A percentile compares a stretch with the other conserved stretches of the same genome.
Conservation (phyloP, 768 basidiomycete species). For the Boletus rex-veris region DNA sequence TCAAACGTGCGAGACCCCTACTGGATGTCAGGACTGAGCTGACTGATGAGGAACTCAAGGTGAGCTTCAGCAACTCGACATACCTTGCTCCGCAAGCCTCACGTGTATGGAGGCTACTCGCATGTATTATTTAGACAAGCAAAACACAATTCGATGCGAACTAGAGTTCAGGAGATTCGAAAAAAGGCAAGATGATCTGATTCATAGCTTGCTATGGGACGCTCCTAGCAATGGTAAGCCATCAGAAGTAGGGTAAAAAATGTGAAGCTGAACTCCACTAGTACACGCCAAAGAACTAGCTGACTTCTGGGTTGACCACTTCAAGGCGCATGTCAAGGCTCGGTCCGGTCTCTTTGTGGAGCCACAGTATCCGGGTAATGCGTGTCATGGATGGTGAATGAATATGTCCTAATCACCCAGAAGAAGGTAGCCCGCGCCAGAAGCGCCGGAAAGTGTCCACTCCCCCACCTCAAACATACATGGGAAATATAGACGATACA, state of each 20-base stretch:
- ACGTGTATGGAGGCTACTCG: conserved; percentile 48
- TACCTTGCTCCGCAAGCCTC: background rate
- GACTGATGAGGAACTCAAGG: conserved; percentile 80
- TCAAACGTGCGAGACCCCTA: conserved; percentile 51
- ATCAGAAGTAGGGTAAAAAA: background rate
- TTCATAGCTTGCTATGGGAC: conserved; percentile 66
- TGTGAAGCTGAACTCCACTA: conserved; percentile 25
- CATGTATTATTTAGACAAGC: conserved; percentile 62
- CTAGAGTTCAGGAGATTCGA: conserved; percentile 51
- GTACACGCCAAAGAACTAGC: conserved; percentile 65
- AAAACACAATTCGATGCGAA: conserved; percentile 50
- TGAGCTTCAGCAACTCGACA: conserved; percentile 18
- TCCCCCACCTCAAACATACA: background rate
- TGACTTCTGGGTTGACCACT: conserved; percentile 72
- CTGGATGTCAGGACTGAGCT: conserved; percentile 76
- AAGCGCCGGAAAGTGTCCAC: conserved; percentile 47
- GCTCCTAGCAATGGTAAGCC: conserved; percentile 60
- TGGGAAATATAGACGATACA: background rate
- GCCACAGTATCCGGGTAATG: conserved; percentile 11
- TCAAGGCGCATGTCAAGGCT: conserved; percentile 67
- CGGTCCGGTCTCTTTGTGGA: conserved; percentile 36
- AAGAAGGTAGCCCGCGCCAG: conserved; percentile 38
- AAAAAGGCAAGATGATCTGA: conserved; percentile 48
- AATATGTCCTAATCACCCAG: conserved; percentile 3
- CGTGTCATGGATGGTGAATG: background rate